A percentile compares a stretch with the other conserved stretches of the same genome.
Conservation (phyloP, 2,329 filamentous ascomycete genomes). For the Paracorniculantispora psalliotae region DNA sequence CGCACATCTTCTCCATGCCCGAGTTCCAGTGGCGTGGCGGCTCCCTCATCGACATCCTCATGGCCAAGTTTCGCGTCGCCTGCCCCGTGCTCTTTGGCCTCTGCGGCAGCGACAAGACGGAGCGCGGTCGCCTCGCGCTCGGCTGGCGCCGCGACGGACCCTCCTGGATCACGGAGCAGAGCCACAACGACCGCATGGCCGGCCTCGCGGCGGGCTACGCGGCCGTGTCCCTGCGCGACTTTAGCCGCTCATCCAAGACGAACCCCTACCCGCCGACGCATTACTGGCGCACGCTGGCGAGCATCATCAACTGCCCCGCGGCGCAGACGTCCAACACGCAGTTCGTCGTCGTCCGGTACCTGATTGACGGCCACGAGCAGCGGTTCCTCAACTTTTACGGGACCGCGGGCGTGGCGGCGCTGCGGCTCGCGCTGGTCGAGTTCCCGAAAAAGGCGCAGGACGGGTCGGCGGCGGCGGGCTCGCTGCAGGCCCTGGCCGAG, state of each 20-base stretch:
- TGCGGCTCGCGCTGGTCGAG: conserved; percentile 68
- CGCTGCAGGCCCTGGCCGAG: conserved; percentile 49
- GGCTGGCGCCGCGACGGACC: conserved; percentile 66
- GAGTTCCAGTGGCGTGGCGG: conserved; percentile 62
- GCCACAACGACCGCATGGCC: conserved; percentile 77
- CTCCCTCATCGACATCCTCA: conserved; percentile 74
- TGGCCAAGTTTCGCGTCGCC: conserved; percentile 74
- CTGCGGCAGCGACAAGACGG: conserved; percentile 68
- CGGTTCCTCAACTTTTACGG: conserved; percentile 81
- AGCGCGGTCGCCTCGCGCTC: conserved; percentile 59
- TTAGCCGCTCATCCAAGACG: conserved; percentile 59
- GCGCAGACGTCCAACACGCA: conserved; percentile 68
- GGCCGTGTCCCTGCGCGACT: conserved; percentile 76
- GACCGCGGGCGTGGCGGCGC: conserved; percentile 63
- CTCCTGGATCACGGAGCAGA: conserved; percentile 60
- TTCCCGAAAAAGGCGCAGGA: conserved; percentile 55
- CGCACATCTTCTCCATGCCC: conserved; percentile 66
- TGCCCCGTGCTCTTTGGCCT: conserved; percentile 87
- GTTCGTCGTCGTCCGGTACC: conserved; percentile 62
- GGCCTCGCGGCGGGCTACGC: conserved; percentile 82
- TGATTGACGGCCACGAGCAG: conserved; percentile 68
- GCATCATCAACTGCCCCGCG: conserved; percentile 69
- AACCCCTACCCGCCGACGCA: conserved; percentile 74
- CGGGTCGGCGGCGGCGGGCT: conserved; percentile 45
- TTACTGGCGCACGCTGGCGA: conserved; percentile 77